Conservation (phyloP, 1,284 basidiomycete genomes). For the Bondarzewia mesenterica region DNA sequence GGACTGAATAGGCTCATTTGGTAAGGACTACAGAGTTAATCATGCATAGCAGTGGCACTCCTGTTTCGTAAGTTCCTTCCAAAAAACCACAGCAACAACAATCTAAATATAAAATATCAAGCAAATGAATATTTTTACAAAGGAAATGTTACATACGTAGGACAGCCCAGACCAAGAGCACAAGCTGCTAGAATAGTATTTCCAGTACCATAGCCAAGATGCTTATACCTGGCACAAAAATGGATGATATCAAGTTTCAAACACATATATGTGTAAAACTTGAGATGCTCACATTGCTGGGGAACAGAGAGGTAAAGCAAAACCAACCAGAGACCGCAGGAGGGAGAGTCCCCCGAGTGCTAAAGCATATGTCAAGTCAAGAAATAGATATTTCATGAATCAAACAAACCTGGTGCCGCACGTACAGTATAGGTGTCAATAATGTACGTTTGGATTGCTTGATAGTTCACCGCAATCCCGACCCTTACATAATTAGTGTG, state of each 20-base stretch:
- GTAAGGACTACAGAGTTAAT: too few species aligned
- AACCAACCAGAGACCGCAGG: constrained; percentile 52
- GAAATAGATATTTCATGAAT: background rate
- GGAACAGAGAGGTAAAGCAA: constrained; percentile 63
- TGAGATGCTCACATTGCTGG: too few species aligned
- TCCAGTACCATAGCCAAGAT: constrained; percentile 58
- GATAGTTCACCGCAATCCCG: too few species aligned
- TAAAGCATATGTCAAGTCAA: constrained; percentile 10
- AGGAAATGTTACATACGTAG: constrained; percentile 38
- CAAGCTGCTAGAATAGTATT: constrained; percentile 52
- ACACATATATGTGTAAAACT: too few species aligned
- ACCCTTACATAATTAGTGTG: background rate
- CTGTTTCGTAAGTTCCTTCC: too few species aligned
- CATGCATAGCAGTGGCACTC: too few species aligned
- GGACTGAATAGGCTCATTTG: too few species aligned
- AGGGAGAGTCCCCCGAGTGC: constrained; percentile 52
- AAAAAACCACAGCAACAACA: constrained; percentile 1
- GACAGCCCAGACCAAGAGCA: constrained; percentile 53
- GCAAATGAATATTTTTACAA: background rate
- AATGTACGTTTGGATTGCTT: constrained; percentile 59
- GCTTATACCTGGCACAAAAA: constrained; percentile 53
- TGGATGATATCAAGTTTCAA: too few species aligned
- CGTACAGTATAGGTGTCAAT: constrained; percentile 60
- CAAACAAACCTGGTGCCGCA: constrained; percentile 45
- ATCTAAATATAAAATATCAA: background rate